These are phyloP conservation scores for Medakamo hakoo DNA, from an alignment of 139 green algal genomes.

Conservation along the genomic window DNA sequence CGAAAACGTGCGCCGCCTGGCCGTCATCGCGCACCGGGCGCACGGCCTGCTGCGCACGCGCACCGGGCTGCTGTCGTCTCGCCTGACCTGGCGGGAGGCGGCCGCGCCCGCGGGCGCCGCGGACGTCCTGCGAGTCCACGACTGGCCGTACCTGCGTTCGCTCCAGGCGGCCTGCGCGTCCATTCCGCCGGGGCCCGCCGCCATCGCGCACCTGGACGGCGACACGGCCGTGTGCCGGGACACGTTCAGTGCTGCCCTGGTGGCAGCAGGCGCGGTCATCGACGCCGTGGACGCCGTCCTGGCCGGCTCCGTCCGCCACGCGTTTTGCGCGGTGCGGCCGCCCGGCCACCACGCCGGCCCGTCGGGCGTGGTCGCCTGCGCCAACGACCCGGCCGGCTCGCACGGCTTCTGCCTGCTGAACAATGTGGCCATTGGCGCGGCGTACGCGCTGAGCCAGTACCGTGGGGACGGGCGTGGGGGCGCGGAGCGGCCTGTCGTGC, in stretches of 20 bases:
- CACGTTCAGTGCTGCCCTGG: slow-evolving; percentile 54
- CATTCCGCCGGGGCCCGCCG: slow-evolving; percentile 22
- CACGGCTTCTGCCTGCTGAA: slow-evolving; percentile 92
- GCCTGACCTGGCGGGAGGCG: slow-evolving; percentile 31
- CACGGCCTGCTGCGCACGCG: slow-evolving; percentile 36
- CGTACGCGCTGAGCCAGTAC: slow-evolving; percentile 71
- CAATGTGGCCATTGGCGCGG: slow-evolving; percentile 78
- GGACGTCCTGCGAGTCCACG: slow-evolving; percentile 69
- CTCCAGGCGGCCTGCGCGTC: slow-evolving; percentile 38
- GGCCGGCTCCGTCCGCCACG: slow-evolving; percentile 35
- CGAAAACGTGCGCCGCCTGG: slow-evolving; percentile 67
- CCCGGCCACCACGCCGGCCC: slow-evolving; percentile 79
- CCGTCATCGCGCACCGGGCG: slow-evolving; percentile 35
- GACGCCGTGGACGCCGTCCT: slow-evolving; percentile 54
- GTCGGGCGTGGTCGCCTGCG: slow-evolving; percentile 36
- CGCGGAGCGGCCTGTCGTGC: slow-evolving; percentile 26
- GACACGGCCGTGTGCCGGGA: slow-evolving; percentile 64
- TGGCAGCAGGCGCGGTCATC: slow-evolving; percentile 51
- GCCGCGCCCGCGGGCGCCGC: slow-evolving; percentile 19
- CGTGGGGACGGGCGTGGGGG: slow-evolving; percentile 30
- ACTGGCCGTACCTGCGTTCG: slow-evolving; percentile 63
- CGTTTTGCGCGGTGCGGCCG: slow-evolving; percentile 76
- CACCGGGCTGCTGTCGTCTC: background rate
- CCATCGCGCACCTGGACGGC: slow-evolving; percentile 49
- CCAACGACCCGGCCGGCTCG: slow-evolving; percentile 24